Evolutionary conservation across 2,329 filamentous ascomycete genomes (phyloP).

Genomic region (Ophiocordyceps camponoti-rufipedis): DNA sequence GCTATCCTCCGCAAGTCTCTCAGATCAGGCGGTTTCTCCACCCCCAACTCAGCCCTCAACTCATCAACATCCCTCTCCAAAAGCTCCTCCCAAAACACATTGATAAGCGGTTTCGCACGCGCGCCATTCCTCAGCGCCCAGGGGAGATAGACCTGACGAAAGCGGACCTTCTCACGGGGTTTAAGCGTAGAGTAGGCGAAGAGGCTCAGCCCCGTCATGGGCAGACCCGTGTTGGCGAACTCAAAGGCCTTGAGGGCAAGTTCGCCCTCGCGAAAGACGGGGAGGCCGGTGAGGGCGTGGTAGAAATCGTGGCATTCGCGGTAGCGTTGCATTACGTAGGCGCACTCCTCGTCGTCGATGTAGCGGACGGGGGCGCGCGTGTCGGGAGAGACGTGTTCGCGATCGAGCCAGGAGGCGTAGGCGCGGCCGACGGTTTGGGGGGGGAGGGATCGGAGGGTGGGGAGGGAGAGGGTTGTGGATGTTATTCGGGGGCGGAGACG

Average conservation of each 20-base stretch:
- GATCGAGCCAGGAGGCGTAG: constrained; percentile 83
- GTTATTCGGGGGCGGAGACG: constrained; percentile 79
- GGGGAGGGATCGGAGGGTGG: constrained; percentile 53
- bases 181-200: constrained; percentile 78
- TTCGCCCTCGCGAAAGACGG: constrained; percentile 86
- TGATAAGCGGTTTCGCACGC: constrained; percentile 60
- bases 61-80: constrained; percentile 67
- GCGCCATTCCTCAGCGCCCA: constrained; percentile 83
- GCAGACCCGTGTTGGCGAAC: constrained; percentile 82
- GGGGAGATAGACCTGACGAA: constrained; percentile 61
- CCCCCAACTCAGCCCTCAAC: constrained; percentile 55
- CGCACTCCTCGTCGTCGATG: constrained; percentile 88
- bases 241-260: constrained; percentile 96
- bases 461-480: constrained; percentile 49
- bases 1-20: constrained; percentile 56
- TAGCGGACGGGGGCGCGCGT: constrained; percentile 69
- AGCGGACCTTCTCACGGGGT: constrained; percentile 56
- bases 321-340: constrained; percentile 97
- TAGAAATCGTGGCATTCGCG: constrained; percentile 97
- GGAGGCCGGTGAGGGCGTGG: constrained; percentile 81
- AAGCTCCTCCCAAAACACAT: constrained; percentile 96
- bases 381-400: constrained; percentile 84
- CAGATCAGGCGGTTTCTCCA: constrained; percentile 79
- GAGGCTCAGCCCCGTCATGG: constrained; percentile 83
- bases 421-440: constrained; percentile 58